These are phyloP conservation scores for Trichoderma gracile DNA, from an alignment of 2,329 filamentous ascomycete species.

Conservation along the genomic window DNA sequence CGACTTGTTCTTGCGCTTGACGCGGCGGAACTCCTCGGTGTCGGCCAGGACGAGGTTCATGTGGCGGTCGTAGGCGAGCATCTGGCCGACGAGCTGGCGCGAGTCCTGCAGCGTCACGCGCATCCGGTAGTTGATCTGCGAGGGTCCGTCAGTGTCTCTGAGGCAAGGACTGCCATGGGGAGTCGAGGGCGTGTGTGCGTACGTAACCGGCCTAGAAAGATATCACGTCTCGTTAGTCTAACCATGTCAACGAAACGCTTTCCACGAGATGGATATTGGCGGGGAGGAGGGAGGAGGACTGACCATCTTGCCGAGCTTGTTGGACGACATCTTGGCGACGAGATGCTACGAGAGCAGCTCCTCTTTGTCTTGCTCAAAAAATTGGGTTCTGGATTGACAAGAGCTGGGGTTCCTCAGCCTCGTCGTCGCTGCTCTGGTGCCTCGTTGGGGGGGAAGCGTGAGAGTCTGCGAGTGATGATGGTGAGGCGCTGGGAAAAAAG, in stretches of 20 bases:
- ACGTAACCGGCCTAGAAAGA: slow-evolving; percentile 65
- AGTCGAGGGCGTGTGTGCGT: slow-evolving; percentile 47
- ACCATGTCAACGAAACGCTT: slow-evolving; percentile 57
- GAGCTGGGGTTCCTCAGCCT: slow-evolving; percentile 3
- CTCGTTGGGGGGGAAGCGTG: slow-evolving; percentile 14
- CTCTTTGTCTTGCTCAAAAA: slow-evolving; percentile 24
- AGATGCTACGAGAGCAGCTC: slow-evolving; percentile 22
- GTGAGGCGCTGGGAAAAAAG: slow-evolving; percentile 19
- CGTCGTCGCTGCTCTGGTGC: slow-evolving; percentile 24
- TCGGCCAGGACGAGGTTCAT: slow-evolving; percentile 99
- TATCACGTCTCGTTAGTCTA: slow-evolving; percentile 50
- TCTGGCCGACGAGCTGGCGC: slow-evolving; percentile 94
- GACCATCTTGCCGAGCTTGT: slow-evolving; percentile 99
- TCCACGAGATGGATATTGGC: slow-evolving; percentile 34
- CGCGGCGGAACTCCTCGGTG: slow-evolving; percentile 93
- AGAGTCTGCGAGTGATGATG: slow-evolving; percentile 23
- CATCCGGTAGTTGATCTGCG: slow-evolving; percentile 98
- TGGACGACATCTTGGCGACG: slow-evolving; percentile 34
- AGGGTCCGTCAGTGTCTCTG: slow-evolving; percentile 20
- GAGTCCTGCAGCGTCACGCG: slow-evolving; percentile 93
- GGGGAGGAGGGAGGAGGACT: slow-evolving; percentile 31
- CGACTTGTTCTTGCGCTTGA: slow-evolving; percentile 79
- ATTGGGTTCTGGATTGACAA: slow-evolving; percentile 10
- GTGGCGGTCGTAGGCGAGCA: slow-evolving; percentile 99
- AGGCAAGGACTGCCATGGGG: slow-evolving; percentile 29